Base-by-base conservation (phyloP, 768 basidiomycete genomes). In the Xerocomus potaroensis region DNA sequence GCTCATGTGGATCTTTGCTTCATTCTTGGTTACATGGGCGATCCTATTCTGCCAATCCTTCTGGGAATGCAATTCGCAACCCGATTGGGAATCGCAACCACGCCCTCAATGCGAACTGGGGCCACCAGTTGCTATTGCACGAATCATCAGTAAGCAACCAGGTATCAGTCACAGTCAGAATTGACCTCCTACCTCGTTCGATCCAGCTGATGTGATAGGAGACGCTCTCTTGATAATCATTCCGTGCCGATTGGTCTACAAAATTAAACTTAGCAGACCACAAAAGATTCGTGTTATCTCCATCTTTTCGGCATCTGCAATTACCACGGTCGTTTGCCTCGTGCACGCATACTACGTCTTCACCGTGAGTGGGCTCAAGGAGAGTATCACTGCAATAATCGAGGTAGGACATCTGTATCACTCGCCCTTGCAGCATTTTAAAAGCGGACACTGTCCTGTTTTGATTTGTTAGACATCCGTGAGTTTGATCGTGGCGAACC, bases 201-300 rank as follows among this genome's bases (percentile, higher is more conserved):
- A n/a, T 21, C 9, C 27, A 45, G 44, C 44, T 22, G 44, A 45
- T 19, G 44, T 45, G 10, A n/a, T n/a, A n/a, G n/a, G n/a, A n/a
- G n/a, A n/a, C n/a, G n/a, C n/a, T n/a, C n/a, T n/a, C n/a, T n/a
- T 45, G 19, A 45, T 45, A 7, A 8, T 45, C 15, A n/a, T 19
- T 5, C 44, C 44, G 4, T 19, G 27, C 19, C 26, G 44, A 29
- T 27, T 45, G 19, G 21, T 45, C 6, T 45, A 45, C 35, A 30
- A 11, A 9, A 27, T 45, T 21, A 36, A 27, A 30, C 44, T 45
- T 6, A 30, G 19, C 7, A 26, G 21, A 9, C 15, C 14, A 5
- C 44, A 45, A 16, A 45, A 45, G n/a, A 45, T 45, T 11, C 44
- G 44, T 21, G n/a, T 45, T n/a, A n/a, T n/a, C n/a, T n/a, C n/a